Conservation (phyloP, 805 yeast genomes). For the Wickerhamiella dianesei region DNA sequence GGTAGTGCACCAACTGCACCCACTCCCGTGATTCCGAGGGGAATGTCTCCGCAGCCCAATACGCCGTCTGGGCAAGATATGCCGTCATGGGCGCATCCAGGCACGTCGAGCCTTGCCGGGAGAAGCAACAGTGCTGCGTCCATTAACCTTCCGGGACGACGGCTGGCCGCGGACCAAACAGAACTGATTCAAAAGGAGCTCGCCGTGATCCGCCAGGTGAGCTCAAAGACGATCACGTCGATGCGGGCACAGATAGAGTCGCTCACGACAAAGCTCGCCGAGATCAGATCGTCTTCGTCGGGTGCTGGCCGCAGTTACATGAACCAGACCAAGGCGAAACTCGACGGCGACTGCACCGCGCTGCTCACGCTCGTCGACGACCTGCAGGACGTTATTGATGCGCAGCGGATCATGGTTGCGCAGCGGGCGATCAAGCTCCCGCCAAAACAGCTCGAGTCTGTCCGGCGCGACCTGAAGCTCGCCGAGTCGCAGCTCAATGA, state of each 20-base stretch:
- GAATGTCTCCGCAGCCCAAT: not conserved
- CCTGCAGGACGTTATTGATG: constrained; percentile 82
- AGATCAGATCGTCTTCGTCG: constrained; percentile 25
- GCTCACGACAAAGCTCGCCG: constrained; percentile 35
- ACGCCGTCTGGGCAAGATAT: not conserved
- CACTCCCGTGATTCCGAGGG: not conserved
- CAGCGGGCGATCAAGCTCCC: constrained; percentile 77
- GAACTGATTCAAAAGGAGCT: constrained; percentile 41
- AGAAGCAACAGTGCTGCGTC: not conserved
- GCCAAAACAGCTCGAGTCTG: constrained; percentile 52
- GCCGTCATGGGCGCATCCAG: not conserved
- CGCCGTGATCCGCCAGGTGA: constrained; percentile 44
- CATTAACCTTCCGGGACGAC: not conserved
- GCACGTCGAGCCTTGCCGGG: not conserved
- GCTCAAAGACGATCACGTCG: constrained; percentile 30
- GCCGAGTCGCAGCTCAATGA: constrained; percentile 41
- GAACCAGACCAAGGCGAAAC: constrained; percentile 56
- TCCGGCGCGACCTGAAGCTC: constrained; percentile 47
- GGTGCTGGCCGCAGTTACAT: constrained; percentile 38
- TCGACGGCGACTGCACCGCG: constrained; percentile 64
- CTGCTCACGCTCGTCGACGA: constrained; percentile 76
- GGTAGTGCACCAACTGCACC: constrained; percentile 1
- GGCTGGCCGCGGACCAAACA: constrained; percentile 3
- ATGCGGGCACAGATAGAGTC: constrained; percentile 33
- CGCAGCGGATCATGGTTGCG: constrained; percentile 79